Base-by-base conservation (phyloP, 129 eudicot species). In the Tagetes erecta region DNA sequence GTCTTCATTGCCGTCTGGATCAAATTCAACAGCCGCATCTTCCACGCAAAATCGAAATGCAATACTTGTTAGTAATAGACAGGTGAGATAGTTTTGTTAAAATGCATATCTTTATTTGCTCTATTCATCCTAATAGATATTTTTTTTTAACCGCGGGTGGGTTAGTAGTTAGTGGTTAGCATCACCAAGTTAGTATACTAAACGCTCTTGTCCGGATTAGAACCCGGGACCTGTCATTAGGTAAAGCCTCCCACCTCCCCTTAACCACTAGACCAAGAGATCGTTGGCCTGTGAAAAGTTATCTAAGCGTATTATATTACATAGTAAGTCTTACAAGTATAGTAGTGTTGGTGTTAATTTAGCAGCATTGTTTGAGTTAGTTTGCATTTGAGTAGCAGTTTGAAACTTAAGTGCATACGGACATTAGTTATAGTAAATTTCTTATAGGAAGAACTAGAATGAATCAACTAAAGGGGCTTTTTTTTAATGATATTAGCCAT, bases 31-130 rank as follows among this genome's bases (percentile, higher is more conserved):
- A 31, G 78, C 42, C 11, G 81, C 79, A 4, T 81, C 83, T 46
- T 51, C 78, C 49, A 2, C 80, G 8, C 78, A 45, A 52, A 83
- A 10, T 69, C 87, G 93, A 38, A 94, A 91, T 79, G 87, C 97
- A 8, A 91, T 94, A 50, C 93, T 88, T 68, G 99, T 91, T 59
- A 88, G 99, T 86, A 79, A 91, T 66, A 88, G 99, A 74, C 99
- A 94, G 96, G 99, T 91, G 51, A 80, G 76, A 62, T 44, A 64
- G 10, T 75, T 50, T 47, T 14, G n/a, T 51, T 55, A 7, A 52
- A 2, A 66, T 14, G 4, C 10, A 13, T 8, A 40, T 34, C n/a
- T 35, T 66, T 66, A 64, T 37, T 71, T 37, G 45, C 45, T 38
- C 30, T 63, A 1, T 60, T 34, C 14, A 6, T 12, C 13, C 9